Evolutionary conservation across 2,329 filamentous ascomycete species (phyloP), one percentile per base, ranked within the genome.

Genomic region (Talaromyces sp.): DNA sequence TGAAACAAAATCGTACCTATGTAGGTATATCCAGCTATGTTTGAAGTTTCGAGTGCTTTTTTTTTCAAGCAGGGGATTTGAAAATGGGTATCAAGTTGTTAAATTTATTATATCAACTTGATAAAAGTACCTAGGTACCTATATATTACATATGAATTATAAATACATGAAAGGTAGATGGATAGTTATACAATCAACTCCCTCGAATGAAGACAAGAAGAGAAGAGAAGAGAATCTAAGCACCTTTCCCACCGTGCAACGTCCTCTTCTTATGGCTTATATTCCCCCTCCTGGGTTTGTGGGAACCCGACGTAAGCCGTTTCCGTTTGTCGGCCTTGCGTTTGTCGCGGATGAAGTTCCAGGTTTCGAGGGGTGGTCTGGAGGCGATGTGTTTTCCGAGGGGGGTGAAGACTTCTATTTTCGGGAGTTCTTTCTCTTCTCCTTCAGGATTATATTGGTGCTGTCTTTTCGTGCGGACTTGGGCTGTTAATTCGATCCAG

Each of bases 401-500:
- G 0, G 94, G 94, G 28, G 83, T 89, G 67, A 88, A 97, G 0
- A 97, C 84, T 64, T 97, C 92, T 6, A 99, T 82, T 9, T 85
- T 78, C 0, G 91, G 91, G 78, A 84, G 85, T 13, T 58, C n/a
- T 9, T 45, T 21, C 70, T 68, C 37, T n/a, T 37, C 7, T 22
- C 13, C 21, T 21, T 36, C 33, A 21, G 25, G 3, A 28, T 28
- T 7, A 15, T 33, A 36, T 11, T 36, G 53, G 39, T n/a, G 17
- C 21, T 15, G 46, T 13, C 25, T 2, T 37, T 22, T 52, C 10
- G 80, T 83, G 53, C 93, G 84, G 9, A 95, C 84, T 74, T 99
- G 93, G 2, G 87, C 87, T 0, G 86, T 86, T 40, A 99, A 73
- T 73, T 99, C 94, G 2, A 99, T 82, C 89, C 95, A 99, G 7